Base-by-base conservation (phyloP, 2,329 filamentous ascomycete species). In the Juglanconis juglandina region DNA sequence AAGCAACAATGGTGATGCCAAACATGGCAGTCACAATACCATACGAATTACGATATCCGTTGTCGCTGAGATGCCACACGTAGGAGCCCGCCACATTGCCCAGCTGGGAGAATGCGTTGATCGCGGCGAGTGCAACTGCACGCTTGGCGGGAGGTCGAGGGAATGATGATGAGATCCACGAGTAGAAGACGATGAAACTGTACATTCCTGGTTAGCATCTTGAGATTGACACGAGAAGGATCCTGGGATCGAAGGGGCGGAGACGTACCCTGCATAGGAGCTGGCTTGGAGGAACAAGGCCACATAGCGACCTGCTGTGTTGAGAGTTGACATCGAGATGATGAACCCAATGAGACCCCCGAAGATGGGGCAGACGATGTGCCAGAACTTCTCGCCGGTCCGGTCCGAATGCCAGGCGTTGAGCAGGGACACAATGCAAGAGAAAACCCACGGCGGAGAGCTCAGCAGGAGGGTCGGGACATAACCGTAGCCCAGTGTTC, bases 1-100 rank as follows among this genome's bases (percentile, higher is more conserved):
- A 86, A 5, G 83, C 83, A 0, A 77, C 41, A 37, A 86, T 80
- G 0, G 85, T 83, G 46, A 85, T 66, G 3, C 82, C 83, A 67
- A 87, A 88, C 85, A 88, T 88, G 67, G 83, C 77, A 13, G 81
- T 79, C 5, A 88, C 86, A 59, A 88, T 85, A 4, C 83, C 85
- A 66, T 88, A 88, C 63, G 83, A 87, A 74, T 84, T 81, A 64
- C 85, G 79, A 75, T 79, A 88, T 0, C 86, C 86, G 63, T 87
- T 80, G 0, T 79, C 83, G 32, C 77, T 73, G 53, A 88, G 76
- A 56, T 78, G 74, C 85, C 85, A 88, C 3, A 88, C 85, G 66
- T 88, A 88, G 0, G 80, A 83, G 2, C 85, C 85, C 0, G 85
- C 84, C 0, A 85, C 77, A 67, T 84, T 85, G 56, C 82, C 82